Evolutionary conservation across 2,329 filamentous ascomycete species (phyloP).

Genomic region (Talaromyces sp.): DNA sequence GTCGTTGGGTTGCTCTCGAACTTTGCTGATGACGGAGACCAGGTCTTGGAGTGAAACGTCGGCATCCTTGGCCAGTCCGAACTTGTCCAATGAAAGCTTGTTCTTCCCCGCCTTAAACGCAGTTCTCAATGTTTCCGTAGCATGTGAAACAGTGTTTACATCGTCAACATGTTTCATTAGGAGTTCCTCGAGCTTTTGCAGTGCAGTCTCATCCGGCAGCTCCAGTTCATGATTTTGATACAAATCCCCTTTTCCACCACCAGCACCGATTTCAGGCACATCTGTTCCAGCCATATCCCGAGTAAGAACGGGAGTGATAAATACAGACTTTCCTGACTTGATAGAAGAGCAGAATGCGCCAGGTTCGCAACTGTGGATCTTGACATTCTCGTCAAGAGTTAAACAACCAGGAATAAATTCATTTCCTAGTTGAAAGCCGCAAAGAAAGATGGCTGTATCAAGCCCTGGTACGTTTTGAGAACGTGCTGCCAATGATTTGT

Average conservation of each 20-base stretch:
- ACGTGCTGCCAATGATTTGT: conserved; percentile 55
- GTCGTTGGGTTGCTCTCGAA: conserved; percentile 5
- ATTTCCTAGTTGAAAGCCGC: conserved; percentile 73
- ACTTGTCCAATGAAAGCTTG: conserved; percentile 27
- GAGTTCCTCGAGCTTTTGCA: conserved; percentile 52
- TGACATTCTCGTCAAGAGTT: conserved; percentile 57
- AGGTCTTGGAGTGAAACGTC: conserved; percentile 35
- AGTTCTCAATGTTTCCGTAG: conserved; percentile 24
- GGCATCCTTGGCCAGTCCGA: conserved; percentile 30
- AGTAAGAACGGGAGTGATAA: conserved; percentile 73
- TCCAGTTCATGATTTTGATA: conserved; percentile 65
- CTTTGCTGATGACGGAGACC: conserved; percentile 26
- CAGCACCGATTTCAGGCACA: conserved; percentile 69
- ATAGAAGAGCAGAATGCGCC: conserved; percentile 46
- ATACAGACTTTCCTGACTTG: conserved; percentile 55
- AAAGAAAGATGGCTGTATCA: conserved; percentile 62
- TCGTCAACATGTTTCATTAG: conserved; percentile 40
- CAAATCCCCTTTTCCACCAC: conserved; percentile 74
- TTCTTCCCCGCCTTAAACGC: conserved; percentile 31
- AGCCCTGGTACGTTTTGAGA: conserved; percentile 38
- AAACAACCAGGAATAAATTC: conserved; percentile 65
- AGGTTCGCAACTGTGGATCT: conserved; percentile 82
- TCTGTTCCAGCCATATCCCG: conserved; percentile 54
- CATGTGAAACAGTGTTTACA: conserved; percentile 21
- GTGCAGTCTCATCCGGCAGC: conserved; percentile 43